Conservation (phyloP, 306 rosid genomes). For the Abrus precatorius region DNA sequence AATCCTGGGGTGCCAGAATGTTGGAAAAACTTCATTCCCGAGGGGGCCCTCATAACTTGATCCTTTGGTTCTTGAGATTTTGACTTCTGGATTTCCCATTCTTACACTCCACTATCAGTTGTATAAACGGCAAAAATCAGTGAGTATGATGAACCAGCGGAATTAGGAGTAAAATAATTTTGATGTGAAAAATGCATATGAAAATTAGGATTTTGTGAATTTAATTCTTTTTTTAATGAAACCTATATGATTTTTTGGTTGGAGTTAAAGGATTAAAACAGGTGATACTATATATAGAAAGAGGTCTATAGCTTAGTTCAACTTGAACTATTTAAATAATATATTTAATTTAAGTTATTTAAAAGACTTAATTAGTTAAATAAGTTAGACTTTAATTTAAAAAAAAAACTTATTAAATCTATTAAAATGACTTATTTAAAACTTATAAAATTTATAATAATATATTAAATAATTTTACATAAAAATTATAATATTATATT, state of each 20-base stretch:
- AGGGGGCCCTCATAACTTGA: neutral
- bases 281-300: no score
- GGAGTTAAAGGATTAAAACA: no score
- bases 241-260: neutral
- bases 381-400: no score
- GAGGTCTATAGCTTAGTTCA: no score
- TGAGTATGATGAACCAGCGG: neutral
- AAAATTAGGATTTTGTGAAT: neutral
- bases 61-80: constrained; percentile 17
- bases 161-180: constrained; percentile 2
- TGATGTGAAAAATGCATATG: constrained; percentile 7
- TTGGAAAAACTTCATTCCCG: neutral
- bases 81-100: constrained; percentile 30
- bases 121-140: neutral
- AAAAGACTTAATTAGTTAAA: no score
- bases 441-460: no score
- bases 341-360: no score
- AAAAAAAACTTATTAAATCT: no score
- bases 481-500: no score
- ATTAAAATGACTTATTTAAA: no score
- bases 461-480: no score
- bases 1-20: neutral
- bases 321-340: no score
- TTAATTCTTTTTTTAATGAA: neutral
- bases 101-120: neutral